Evolutionary conservation across 23 red algal genomes (phyloP).

Genomic region (Agarophyton chilense): DNA sequence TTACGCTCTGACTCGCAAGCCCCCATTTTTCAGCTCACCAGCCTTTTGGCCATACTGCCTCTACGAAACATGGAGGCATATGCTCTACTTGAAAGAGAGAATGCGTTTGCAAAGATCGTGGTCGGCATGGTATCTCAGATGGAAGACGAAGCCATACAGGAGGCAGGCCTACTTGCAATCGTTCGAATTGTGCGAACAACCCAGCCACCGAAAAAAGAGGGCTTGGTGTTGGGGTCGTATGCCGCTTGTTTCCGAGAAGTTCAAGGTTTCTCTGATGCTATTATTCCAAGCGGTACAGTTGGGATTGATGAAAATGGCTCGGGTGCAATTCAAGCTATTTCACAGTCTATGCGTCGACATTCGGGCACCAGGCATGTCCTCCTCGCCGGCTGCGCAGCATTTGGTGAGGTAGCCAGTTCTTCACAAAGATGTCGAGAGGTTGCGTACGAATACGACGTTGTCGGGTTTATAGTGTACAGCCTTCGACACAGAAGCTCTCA

Average conservation of each 20-base stretch:
- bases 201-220: constrained; percentile 18
- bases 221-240: constrained; percentile 30
- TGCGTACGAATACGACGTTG: constrained; percentile 33
- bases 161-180: constrained; percentile 35
- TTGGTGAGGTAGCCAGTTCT: constrained; percentile 20
- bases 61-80: constrained; percentile 19
- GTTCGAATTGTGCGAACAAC: constrained; percentile 47
- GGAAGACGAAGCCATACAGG: constrained; percentile 50
- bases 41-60: neutral
- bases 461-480: constrained; percentile 1
- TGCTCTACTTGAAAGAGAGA: constrained; percentile 22
- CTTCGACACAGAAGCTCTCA: constrained; percentile 57
- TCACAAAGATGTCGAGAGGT: neutral
- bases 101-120: constrained; percentile 48
- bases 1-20: constrained; percentile 44
- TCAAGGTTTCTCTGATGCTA: constrained; percentile 34
- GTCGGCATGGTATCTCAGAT: constrained; percentile 54
- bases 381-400: constrained; percentile 50
- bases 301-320: constrained; percentile 25
- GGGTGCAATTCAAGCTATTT: constrained; percentile 45
- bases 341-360: constrained; percentile 42
- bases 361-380: constrained; percentile 1
- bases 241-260: constrained; percentile 41
- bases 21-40: constrained; percentile 19
- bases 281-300: constrained; percentile 24